Conservation (phyloP, 2,329 filamentous ascomycete species). For the Arthrocladium fulminans region DNA sequence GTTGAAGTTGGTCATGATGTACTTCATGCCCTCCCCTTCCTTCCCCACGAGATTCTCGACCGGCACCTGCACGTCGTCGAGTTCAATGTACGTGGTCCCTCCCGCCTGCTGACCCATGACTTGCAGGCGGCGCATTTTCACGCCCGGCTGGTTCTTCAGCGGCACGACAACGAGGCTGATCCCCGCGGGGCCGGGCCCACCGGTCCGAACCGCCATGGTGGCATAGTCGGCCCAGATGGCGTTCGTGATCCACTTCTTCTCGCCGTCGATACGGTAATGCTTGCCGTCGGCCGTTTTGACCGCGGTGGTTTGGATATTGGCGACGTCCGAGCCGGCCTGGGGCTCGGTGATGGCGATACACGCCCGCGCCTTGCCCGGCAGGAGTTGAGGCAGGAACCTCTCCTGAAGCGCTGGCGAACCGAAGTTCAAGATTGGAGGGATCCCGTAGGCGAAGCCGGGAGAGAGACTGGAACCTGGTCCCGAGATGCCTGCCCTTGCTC, state of each 20-base stretch:
- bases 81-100: slow-evolving; percentile 53
- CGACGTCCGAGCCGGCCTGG: slow-evolving; percentile 53
- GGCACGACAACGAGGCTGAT: slow-evolving; percentile 91
- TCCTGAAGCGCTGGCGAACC: slow-evolving; percentile 26
- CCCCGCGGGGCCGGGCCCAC: slow-evolving; percentile 63
- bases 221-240: slow-evolving; percentile 95
- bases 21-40: slow-evolving; percentile 40
- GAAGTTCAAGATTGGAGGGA: slow-evolving; percentile 27
- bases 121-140: slow-evolving; percentile 97
- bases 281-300: slow-evolving; percentile 35
- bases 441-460: slow-evolving; percentile 21
- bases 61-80: slow-evolving; percentile 88
- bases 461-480: slow-evolving; percentile 27
- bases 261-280: slow-evolving; percentile 60
- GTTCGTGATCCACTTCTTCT: slow-evolving; percentile 99
- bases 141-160: slow-evolving; percentile 81
- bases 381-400: slow-evolving; percentile 49
- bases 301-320: slow-evolving; percentile 54
- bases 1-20: slow-evolving; percentile 41
- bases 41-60: slow-evolving; percentile 79
- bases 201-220: slow-evolving; percentile 81
- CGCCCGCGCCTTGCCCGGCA: slow-evolving; percentile 49
- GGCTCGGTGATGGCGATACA: slow-evolving; percentile 51
- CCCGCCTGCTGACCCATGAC: slow-evolving; percentile 94
- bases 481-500: too few species aligned